phyloP scores from a whole-genome alignment of 2,329 filamentous ascomycete genomes.

The Colletotrichum plurivorum region DNA sequence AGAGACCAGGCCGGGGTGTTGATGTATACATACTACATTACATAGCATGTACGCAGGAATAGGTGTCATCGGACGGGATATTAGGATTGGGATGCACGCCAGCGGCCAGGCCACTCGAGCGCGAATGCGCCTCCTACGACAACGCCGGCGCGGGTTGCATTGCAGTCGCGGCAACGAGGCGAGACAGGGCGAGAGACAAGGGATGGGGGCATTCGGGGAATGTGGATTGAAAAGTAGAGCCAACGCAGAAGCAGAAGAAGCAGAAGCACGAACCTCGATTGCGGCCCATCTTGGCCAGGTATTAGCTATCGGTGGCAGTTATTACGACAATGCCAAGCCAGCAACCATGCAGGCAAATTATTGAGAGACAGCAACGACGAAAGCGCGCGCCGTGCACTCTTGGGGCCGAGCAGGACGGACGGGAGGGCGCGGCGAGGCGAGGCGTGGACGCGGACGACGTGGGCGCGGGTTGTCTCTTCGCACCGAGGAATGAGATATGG shows the following conservation, averaged over 20 bases:
- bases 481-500: constrained; percentile 35
- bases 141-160: constrained; percentile 16
- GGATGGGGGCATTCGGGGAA: constrained; percentile 30
- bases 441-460: background rate
- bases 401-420: constrained; percentile 22
- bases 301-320: background rate
- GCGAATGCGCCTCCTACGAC: constrained; percentile 22
- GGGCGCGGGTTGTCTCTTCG: background rate
- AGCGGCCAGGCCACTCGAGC: background rate
- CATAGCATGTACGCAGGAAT: background rate
- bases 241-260: too few species aligned
- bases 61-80: constrained; percentile 11
- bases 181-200: constrained; percentile 18
- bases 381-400: constrained; percentile 16
- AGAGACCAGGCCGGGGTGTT: background rate
- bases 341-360: constrained; percentile 40
- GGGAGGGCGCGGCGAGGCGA: background rate
- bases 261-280: constrained; percentile 38
- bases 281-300: constrained; percentile 35
- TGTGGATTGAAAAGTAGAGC: background rate
- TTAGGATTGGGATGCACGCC: constrained; percentile 18
- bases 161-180: background rate
- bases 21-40: background rate
- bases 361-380: constrained; percentile 33
- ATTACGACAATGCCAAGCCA: constrained; percentile 32